Evolutionary conservation across 2,329 filamentous ascomycete species (phyloP), one percentile per base, ranked within the genome.

Genomic region (Penicillium rolfsii): DNA sequence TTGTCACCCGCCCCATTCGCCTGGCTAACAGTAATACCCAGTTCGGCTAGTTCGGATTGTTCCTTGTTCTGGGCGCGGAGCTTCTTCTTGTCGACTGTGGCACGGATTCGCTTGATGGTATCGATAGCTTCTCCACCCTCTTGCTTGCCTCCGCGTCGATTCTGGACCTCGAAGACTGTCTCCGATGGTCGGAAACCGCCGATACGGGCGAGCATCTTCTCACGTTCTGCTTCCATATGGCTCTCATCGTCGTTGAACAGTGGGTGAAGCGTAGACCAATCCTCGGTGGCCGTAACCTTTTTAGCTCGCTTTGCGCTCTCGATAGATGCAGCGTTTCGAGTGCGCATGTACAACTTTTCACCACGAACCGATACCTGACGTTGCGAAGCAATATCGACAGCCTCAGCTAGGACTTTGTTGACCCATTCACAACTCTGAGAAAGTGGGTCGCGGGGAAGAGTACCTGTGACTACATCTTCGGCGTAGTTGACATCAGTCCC

Each of bases 131-230:
- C 61, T 89, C 92, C 74, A 84, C 60, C 64, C 50, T 64, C 64
- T 89, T 85, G 72, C 90, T 84, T 83, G 66, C 90, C 89, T 41
- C 88, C 89, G 62, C 88, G 85, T 67, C 89, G 87, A 6, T 91
- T 91, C 65, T 91, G 90, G 64, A 97, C 89, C 76, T 99, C 95
- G 69, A 99, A 99, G n/a, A 99, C 91, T 0, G 94, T 98, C 77
- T 99, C 95, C 46, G 89, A 84, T 0, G 96, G 95, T 68, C 91
- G 87, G 79, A 95, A 99, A 1, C 90, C 89, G 70, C 91, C 93
- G 59, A 99, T 91, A 60, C 89, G 87, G 35, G 92, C 91, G 33
- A 99, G 82, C 91, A 99, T 96, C 54, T 90, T 88, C 52, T 93
- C 87, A 35, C 93, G 86, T 52, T 91, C 88, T 61, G 87, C 84